Conservation (phyloP, 768 basidiomycete genomes). For the Lanmaoa pseudosensibilis region DNA sequence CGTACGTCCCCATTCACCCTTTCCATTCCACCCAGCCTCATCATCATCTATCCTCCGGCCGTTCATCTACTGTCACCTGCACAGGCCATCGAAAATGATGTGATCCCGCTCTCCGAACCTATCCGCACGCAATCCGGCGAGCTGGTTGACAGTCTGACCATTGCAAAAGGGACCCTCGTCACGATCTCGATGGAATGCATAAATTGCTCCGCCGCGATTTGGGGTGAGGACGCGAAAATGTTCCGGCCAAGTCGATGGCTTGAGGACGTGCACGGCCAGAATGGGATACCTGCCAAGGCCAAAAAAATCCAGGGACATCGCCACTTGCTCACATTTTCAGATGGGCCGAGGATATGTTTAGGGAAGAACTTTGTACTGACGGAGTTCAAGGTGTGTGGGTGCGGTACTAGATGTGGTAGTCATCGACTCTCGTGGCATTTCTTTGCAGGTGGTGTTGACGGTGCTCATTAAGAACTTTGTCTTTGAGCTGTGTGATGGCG, state of each 20-base stretch:
- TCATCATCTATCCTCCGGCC: too few species aligned
- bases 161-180: slow-evolving; percentile 50
- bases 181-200: slow-evolving; percentile 44
- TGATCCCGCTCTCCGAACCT: slow-evolving; percentile 54
- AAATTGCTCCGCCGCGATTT: slow-evolving; percentile 52
- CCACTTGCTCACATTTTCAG: slow-evolving; percentile 50
- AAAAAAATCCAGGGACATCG: slow-evolving; percentile 48
- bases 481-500: slow-evolving; percentile 37
- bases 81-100: slow-evolving; percentile 53
- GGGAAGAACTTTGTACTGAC: slow-evolving; percentile 48
- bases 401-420: too few species aligned
- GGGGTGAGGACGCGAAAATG: slow-evolving; percentile 59
- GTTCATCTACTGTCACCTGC: too few species aligned
- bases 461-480: slow-evolving; percentile 44
- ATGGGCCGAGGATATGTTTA: slow-evolving; percentile 49
- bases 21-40: background rate
- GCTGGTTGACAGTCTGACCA: slow-evolving; percentile 36
- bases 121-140: slow-evolving; percentile 43
- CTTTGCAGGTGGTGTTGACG: slow-evolving; percentile 40
- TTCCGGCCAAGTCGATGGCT: slow-evolving; percentile 71
- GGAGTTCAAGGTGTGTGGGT: slow-evolving; percentile 32
- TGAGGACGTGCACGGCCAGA: slow-evolving; percentile 13
- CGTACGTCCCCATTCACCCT: slow-evolving; percentile 3
- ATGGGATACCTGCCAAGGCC: slow-evolving; percentile 26
- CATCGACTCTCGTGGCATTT: background rate